phyloP scores from a whole-genome alignment of 2,329 filamentous ascomycete genomes.

The Cytospora piceicola region DNA sequence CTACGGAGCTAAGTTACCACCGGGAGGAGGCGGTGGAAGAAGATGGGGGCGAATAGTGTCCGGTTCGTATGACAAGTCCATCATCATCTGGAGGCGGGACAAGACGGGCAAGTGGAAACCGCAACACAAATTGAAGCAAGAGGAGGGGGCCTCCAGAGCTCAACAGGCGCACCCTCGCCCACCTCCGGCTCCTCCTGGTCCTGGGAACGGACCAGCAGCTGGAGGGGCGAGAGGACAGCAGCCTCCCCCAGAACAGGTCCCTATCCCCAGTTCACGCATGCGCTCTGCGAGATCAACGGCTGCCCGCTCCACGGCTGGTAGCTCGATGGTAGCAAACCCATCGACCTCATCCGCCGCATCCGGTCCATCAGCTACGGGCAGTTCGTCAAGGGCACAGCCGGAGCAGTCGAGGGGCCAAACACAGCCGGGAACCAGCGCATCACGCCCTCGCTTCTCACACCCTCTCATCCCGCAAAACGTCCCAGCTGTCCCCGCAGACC shows the following conservation, averaged over 20 bases:
- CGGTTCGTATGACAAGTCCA: conserved; percentile 92
- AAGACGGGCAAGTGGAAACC: conserved; percentile 83
- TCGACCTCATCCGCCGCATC: conserved; percentile 17
- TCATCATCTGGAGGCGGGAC: conserved; percentile 92
- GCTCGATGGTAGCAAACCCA: conserved; percentile 18
- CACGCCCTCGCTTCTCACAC: conserved; percentile 28
- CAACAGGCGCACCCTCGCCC: conserved; percentile 32
- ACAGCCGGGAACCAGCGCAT: conserved; percentile 16
- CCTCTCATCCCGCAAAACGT: conserved; percentile 16
- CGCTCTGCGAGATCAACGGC: conserved; percentile 22
- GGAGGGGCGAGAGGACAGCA: conserved; percentile 21
- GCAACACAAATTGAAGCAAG: conserved; percentile 74
- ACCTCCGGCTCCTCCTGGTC: conserved; percentile 23
- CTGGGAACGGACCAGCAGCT: conserved; percentile 13
- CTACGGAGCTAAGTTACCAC: conserved; percentile 83
- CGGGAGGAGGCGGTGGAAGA: conserved; percentile 80
- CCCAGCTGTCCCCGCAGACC: conserved; percentile 20
- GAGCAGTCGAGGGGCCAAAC: conserved; percentile 6
- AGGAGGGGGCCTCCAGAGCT: conserved; percentile 65
- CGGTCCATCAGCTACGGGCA: conserved; percentile 5
- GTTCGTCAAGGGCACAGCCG: conserved; percentile 21
- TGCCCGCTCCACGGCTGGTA: conserved; percentile 14
- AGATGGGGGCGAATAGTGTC: conserved; percentile 94
- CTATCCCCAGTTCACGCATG: conserved; percentile 4
- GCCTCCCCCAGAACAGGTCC: conserved; percentile 1